Evolutionary conservation across 306 rosid species (phyloP).

Genomic region (Lathyrus oleraceus): DNA sequence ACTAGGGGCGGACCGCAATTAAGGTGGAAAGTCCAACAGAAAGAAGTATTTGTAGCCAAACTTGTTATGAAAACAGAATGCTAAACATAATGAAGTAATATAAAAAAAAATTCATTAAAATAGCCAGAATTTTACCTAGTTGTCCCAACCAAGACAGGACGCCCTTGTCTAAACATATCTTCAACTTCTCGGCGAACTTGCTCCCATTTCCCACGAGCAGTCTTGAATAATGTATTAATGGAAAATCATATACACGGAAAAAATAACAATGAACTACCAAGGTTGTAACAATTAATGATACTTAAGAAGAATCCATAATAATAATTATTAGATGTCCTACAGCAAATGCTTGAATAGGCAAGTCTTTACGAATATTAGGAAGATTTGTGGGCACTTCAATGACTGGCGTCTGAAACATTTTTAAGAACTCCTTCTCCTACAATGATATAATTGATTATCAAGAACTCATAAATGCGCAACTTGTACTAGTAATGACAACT

Average conservation of each 20-base stretch:
- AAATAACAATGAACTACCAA: background rate
- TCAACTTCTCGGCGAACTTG: slow-evolving; percentile 90
- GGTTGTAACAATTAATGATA: slow-evolving; percentile 9
- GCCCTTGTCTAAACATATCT: slow-evolving; percentile 84
- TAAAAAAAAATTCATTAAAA: slow-evolving; percentile 22
- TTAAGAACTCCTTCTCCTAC: slow-evolving; percentile 96
- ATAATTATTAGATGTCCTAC: slow-evolving; percentile 48
- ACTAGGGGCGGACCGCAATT: too few species aligned
- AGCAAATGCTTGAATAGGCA: slow-evolving; percentile 97
- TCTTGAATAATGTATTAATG: slow-evolving; percentile 48
- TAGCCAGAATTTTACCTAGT: slow-evolving; percentile 66
- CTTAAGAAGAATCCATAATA: slow-evolving; percentile 22
- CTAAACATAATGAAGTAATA: slow-evolving; percentile 4
- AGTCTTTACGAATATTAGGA: slow-evolving; percentile 87
- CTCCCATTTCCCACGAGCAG: slow-evolving; percentile 97
- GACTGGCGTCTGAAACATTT: slow-evolving; percentile 91
- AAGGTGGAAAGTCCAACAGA: too few species aligned
- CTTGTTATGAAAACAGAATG: slow-evolving; percentile 30
- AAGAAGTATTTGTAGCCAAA: slow-evolving; percentile 21
- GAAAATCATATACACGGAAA: slow-evolving; percentile 31
- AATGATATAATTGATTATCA: slow-evolving; percentile 39
- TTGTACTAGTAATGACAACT: slow-evolving; percentile 30
- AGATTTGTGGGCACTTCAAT: slow-evolving; percentile 97
- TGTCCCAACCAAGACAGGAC: slow-evolving; percentile 96
- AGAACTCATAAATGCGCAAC: slow-evolving; percentile 27